Evolutionary conservation across 75 land plant genomes (phyloP).

Genomic region (Pinus tabuliformis): DNA sequence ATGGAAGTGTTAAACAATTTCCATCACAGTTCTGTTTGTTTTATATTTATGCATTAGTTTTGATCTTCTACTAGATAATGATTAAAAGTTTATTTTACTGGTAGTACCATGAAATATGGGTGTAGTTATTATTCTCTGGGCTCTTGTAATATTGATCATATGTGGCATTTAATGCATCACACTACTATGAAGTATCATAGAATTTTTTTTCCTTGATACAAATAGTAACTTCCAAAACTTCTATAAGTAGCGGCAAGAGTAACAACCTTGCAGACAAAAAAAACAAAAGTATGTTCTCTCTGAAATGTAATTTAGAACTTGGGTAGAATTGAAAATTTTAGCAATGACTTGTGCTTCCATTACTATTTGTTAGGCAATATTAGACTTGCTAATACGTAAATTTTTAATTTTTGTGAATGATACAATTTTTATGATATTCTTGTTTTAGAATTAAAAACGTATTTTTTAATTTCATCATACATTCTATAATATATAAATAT

Average conservation of each 20-base stretch:
- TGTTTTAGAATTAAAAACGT: no score
- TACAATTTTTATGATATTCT: slow-evolving; percentile 76
- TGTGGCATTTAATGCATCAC: background rate
- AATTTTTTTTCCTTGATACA: background rate
- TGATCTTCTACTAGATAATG: slow-evolving; percentile 4
- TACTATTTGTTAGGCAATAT: no score
- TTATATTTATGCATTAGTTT: background rate
- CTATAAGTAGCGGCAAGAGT: no score
- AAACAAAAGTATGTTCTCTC: no score
- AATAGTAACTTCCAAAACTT: no score
- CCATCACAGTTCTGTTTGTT: background rate
- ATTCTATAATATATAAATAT: no score
- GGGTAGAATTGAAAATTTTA: background rate
- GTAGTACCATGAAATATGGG: slow-evolving; percentile 71
- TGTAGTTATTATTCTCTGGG: slow-evolving; percentile 76
- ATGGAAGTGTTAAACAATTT: background rate
- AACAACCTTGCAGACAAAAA: no score
- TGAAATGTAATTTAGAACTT: background rate
- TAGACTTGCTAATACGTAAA: no score
- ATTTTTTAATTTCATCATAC: no score
- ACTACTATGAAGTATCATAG: background rate
- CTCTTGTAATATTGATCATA: slow-evolving; percentile 80
- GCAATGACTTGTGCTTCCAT: background rate
- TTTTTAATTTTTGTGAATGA: no score
- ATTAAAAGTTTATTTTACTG: slow-evolving; percentile 2